A percentile compares a stretch with the other conserved stretches of the same genome.
Conservation (phyloP, 352 stramenopile species). For the Phytophthora ramorum region DNA sequence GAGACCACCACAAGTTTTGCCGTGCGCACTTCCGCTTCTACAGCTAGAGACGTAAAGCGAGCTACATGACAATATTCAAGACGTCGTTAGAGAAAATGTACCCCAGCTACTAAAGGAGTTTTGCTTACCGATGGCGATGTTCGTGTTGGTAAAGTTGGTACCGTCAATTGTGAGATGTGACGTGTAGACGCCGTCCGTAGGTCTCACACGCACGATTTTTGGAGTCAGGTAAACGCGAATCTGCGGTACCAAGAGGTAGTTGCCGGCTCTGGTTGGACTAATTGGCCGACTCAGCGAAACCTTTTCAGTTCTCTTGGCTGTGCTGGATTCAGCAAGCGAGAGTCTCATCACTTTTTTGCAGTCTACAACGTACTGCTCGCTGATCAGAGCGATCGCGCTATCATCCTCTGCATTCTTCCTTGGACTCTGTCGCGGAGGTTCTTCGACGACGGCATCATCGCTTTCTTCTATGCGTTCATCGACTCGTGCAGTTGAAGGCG, state of each 20-base stretch:
- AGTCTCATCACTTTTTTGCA: slow-evolving; percentile 21
- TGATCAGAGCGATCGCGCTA: slow-evolving; percentile 13
- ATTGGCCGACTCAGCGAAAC: slow-evolving; percentile 1
- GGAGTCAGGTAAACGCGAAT: slow-evolving; percentile 59
- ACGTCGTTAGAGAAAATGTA: slow-evolving; percentile 2
- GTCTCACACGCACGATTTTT: slow-evolving; percentile 47
- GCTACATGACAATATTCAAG: slow-evolving; percentile 25
- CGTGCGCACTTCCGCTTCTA: slow-evolving; percentile 44
- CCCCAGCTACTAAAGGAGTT: not conserved
- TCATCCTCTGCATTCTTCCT: slow-evolving; percentile 13
- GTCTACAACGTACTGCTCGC: slow-evolving; percentile 36
- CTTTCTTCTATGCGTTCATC: slow-evolving; percentile 27
- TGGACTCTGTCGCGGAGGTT: slow-evolving; percentile 12
- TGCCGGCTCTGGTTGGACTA: slow-evolving; percentile 1
- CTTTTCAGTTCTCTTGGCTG: not conserved
- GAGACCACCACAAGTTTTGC: slow-evolving; percentile 49
- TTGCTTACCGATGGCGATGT: slow-evolving; percentile 52
- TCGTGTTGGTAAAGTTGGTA: slow-evolving; percentile 60
- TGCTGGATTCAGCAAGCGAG: not conserved
- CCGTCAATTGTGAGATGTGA: slow-evolving; percentile 63
- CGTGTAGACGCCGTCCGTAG: slow-evolving; percentile 70
- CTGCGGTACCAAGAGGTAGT: slow-evolving; percentile 37
- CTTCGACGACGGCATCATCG: slow-evolving; percentile 5
- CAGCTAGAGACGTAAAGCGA: slow-evolving; percentile 47
- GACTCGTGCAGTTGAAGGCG: not conserved